phyloP scores from a whole-genome alignment of 2,329 filamentous ascomycete species.

The Microsporum ferrugineum region DNA sequence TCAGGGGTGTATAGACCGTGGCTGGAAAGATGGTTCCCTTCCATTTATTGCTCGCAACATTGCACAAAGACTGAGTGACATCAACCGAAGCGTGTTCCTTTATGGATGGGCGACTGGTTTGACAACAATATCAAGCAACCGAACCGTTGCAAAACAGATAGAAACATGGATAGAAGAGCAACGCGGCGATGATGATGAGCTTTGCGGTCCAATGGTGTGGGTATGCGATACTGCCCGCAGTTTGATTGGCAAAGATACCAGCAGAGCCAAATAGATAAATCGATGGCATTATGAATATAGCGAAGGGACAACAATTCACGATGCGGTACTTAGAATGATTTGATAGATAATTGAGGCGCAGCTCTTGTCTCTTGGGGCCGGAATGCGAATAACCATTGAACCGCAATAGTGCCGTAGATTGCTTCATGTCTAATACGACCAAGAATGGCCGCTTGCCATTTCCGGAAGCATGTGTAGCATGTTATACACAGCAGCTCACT shows the following conservation, averaged over 20 bases:
- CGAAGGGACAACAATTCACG: background rate
- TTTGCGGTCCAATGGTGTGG: slow-evolving; percentile 52
- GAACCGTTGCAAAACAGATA: slow-evolving; percentile 54
- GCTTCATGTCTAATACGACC: background rate
- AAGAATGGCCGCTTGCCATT: background rate
- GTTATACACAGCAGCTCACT: slow-evolving; percentile 15
- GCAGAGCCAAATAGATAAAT: slow-evolving; percentile 22
- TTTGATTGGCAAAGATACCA: slow-evolving; percentile 55
- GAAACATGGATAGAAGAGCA: slow-evolving; percentile 47
- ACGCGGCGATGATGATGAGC: slow-evolving; percentile 36
- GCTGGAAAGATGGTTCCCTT: slow-evolving; percentile 29
- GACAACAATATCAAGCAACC: slow-evolving; percentile 62
- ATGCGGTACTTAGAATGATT: background rate
- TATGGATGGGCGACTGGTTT: slow-evolving; percentile 54
- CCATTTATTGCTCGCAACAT: slow-evolving; percentile 37
- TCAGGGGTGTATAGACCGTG: slow-evolving; percentile 29
- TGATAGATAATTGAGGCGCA: background rate
- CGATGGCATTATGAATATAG: background rate
- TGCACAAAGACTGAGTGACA: slow-evolving; percentile 41
- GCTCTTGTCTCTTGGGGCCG: too few relatives aligned
- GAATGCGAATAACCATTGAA: background rate
- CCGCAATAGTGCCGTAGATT: background rate
- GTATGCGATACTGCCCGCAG: slow-evolving; percentile 53
- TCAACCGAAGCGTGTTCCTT: slow-evolving; percentile 60
- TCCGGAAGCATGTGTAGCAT: background rate